These are phyloP conservation scores for Xylaria sp. DNA, from an alignment of 2,329 filamentous ascomycete species.

Conservation along the genomic window DNA sequence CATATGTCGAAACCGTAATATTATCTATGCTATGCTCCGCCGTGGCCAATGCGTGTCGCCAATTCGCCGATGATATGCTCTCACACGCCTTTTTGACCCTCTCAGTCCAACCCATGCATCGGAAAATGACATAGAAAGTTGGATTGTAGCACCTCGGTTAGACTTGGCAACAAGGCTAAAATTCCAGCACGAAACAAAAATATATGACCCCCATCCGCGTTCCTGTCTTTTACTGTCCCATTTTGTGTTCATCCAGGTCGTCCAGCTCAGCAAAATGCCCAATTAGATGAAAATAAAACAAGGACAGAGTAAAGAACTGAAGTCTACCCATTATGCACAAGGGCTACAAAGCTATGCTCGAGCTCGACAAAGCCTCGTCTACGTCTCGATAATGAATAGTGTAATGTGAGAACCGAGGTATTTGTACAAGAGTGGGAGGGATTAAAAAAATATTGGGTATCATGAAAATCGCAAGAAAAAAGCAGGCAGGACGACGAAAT, in stretches of 20 bases:
- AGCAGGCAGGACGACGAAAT: slow-evolving; percentile 5
- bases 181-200: neutral
- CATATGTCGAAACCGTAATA: slow-evolving; percentile 8
- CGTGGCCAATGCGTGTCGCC: slow-evolving; percentile 2
- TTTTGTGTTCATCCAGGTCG: neutral
- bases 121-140: neutral
- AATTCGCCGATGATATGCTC: slow-evolving; percentile 5
- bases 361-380: slow-evolving; percentile 16
- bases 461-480: slow-evolving; percentile 21
- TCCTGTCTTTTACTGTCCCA: neutral
- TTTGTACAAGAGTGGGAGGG: slow-evolving; percentile 21
- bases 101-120: slow-evolving; percentile 14
- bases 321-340: neutral
- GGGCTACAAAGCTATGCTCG: slow-evolving; percentile 1
- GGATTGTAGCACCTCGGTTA: neutral
- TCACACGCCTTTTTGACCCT: neutral
- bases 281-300: neutral
- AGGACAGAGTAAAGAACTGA: neutral
- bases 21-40: slow-evolving; percentile 18
- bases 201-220: neutral
- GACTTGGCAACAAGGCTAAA: neutral
- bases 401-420: slow-evolving; percentile 15
- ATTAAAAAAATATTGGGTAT: slow-evolving; percentile 29
- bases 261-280: neutral
- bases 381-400: slow-evolving; percentile 16